Evolutionary conservation across 169 alveolate species (phyloP).

Genomic region (Cryptosporidium bovis): DNA sequence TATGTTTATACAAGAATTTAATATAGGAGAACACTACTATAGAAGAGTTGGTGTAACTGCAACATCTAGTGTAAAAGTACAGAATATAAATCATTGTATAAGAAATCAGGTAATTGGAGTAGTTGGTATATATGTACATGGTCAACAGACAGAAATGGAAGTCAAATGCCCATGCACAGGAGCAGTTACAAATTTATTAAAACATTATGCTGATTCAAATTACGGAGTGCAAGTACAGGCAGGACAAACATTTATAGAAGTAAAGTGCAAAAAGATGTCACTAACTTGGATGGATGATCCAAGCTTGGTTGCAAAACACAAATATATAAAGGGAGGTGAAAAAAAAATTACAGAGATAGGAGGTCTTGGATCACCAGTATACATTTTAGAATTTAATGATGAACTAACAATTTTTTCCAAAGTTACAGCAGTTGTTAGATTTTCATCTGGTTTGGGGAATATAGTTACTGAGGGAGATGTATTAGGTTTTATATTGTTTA

Average conservation of each 20-base stretch:
- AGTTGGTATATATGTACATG: neutral
- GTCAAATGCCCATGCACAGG: slow-evolving; percentile 24
- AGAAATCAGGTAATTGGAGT: neutral
- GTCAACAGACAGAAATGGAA: neutral
- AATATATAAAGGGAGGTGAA: neutral
- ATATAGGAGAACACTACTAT: neutral
- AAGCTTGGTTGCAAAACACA: neutral
- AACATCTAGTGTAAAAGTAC: neutral
- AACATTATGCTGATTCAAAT: neutral
- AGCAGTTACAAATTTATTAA: neutral
- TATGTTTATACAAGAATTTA: slow-evolving; percentile 25
- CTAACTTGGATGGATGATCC: slow-evolving; percentile 17
- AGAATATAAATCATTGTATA: neutral
- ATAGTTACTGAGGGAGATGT: neutral
- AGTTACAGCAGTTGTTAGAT: neutral
- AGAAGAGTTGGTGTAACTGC: slow-evolving; percentile 17
- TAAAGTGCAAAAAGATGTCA: neutral
- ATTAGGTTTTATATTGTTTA: neutral
- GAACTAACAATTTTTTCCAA: neutral
- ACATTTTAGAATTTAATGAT: slow-evolving; percentile 1
- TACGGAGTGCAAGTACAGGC: neutral
- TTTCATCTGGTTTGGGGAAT: neutral
- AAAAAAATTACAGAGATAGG: neutral
- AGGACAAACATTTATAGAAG: slow-evolving; percentile 19
- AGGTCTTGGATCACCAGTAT: slow-evolving; percentile 16